Evolutionary conservation across 208 protist genomes (phyloP).

Genomic region (Leishmania martiniquensis): DNA sequence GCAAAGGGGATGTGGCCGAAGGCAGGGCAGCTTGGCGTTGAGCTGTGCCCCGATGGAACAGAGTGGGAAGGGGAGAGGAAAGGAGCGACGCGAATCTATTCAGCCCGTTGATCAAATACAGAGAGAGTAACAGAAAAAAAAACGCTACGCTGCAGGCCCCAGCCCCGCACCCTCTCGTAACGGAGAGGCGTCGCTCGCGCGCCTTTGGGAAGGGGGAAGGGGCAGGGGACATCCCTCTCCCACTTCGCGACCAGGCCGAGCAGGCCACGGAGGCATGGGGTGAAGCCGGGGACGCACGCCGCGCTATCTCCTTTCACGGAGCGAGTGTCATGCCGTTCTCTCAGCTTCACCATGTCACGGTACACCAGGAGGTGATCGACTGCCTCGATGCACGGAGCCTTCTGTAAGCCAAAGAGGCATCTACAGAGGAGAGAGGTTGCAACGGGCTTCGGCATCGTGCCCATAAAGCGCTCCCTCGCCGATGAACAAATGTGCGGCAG

Average conservation of each 20-base stretch:
- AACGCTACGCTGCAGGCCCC: background rate
- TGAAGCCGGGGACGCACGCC: background rate
- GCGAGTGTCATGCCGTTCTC: background rate
- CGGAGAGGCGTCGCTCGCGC: background rate
- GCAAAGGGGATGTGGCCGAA: background rate
- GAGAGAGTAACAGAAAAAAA: background rate
- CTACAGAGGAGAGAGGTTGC: background rate
- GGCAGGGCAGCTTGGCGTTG: background rate
- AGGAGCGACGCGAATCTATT: background rate
- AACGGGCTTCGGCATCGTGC: background rate
- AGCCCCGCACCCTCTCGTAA: background rate
- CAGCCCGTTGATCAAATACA: background rate
- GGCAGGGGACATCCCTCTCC: background rate
- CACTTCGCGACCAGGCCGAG: background rate
- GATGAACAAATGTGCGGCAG: background rate
- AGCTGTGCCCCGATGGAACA: background rate
- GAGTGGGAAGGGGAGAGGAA: background rate
- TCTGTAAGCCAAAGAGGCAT: background rate
- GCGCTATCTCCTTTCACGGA: background rate
- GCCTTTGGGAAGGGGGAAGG: too few species aligned
- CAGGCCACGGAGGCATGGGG: background rate
- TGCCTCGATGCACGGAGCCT: background rate
- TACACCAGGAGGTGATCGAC: background rate
- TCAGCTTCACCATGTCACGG: background rate
- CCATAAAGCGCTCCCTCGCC: background rate